phyloP scores from a whole-genome alignment of 768 basidiomycete genomes.

The Tulasnella sp. region DNA sequence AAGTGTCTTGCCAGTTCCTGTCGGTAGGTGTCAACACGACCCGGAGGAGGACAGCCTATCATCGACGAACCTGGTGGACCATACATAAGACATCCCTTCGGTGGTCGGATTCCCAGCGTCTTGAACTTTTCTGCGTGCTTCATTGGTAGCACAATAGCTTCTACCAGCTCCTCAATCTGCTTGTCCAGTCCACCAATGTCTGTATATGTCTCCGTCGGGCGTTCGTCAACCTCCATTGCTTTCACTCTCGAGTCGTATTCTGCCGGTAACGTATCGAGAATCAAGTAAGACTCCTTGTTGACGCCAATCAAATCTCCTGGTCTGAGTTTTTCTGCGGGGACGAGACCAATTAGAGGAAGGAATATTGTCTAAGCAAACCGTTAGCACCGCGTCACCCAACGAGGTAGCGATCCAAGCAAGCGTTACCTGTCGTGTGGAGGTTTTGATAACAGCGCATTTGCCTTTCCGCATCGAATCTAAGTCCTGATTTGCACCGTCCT shows the following conservation, averaged over 20 bases:
- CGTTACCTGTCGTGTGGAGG: conserved; percentile 81
- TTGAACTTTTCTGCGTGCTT: conserved; percentile 98
- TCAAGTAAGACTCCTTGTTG: conserved; percentile 97
- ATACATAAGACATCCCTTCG: conserved; percentile 98
- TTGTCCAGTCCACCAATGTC: conserved; percentile 98
- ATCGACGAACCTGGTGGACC: conserved; percentile 78
- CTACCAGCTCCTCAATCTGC: conserved; percentile 97
- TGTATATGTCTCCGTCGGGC: conserved; percentile 94
- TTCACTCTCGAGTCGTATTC: conserved; percentile 98
- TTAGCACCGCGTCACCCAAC: background rate
- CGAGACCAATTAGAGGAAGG: conserved; percentile 94
- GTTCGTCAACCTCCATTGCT: conserved; percentile 99
- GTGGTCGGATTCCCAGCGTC: conserved; percentile 92
- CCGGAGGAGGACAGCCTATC: background rate
- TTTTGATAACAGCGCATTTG: conserved; percentile 98
- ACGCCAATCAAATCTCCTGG: conserved; percentile 96
- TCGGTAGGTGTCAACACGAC: background rate
- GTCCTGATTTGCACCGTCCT: conserved; percentile 93
- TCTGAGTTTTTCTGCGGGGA: conserved; percentile 80
- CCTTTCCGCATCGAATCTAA: conserved; percentile 93
- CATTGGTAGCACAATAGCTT: conserved; percentile 98
- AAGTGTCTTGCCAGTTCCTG: conserved; percentile 93
- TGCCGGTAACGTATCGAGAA: conserved; percentile 89
- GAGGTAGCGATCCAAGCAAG: background rate
- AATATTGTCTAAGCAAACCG: conserved; percentile 69